A percentile compares a stretch with the other conserved stretches of the same genome.
Evolutionary conservation across 208 protist genomes (phyloP).

Genomic region (Wallacemonas collosoma): DNA sequence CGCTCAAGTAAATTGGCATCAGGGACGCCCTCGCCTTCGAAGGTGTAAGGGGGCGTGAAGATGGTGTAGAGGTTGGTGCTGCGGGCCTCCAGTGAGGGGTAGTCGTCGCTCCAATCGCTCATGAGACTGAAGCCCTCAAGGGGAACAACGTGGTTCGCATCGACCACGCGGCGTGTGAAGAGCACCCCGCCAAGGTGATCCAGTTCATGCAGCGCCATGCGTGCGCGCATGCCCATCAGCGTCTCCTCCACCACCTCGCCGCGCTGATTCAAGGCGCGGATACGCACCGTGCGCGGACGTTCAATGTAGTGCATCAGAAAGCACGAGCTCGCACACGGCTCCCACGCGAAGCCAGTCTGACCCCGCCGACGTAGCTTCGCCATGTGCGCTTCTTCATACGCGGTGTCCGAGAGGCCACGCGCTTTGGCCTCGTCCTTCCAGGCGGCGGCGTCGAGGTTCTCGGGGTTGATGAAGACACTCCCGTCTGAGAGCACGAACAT

Average conservation of each 20-base stretch:
- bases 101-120: slow-evolving; percentile 91
- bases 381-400: slow-evolving; percentile 60
- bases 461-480: slow-evolving; percentile 84
- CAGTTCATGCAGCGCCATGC: slow-evolving; percentile 86
- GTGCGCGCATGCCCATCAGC: slow-evolving; percentile 71
- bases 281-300: slow-evolving; percentile 62
- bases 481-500: slow-evolving; percentile 87
- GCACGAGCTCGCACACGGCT: slow-evolving; percentile 89
- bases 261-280: slow-evolving; percentile 48
- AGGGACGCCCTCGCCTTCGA: slow-evolving; percentile 55
- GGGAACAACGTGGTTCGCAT: slow-evolving; percentile 87
- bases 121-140: slow-evolving; percentile 86
- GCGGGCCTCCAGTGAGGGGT: slow-evolving; percentile 86
- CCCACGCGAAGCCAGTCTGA: slow-evolving; percentile 84
- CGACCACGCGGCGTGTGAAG: slow-evolving; percentile 83
- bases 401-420: slow-evolving; percentile 31
- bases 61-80: slow-evolving; percentile 90
- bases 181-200: slow-evolving; percentile 86
- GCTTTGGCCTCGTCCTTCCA: slow-evolving; percentile 31
- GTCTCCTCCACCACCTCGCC: slow-evolving; percentile 43
- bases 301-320: slow-evolving; percentile 93
- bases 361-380: slow-evolving; percentile 39
- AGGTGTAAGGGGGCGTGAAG: slow-evolving; percentile 83
- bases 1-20: slow-evolving; percentile 86
- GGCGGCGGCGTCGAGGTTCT: slow-evolving; percentile 67